Evolutionary conservation across 495 filamentous ascomycete genomes (phyloP).

Genomic region (Schizothecium vesticola): DNA sequence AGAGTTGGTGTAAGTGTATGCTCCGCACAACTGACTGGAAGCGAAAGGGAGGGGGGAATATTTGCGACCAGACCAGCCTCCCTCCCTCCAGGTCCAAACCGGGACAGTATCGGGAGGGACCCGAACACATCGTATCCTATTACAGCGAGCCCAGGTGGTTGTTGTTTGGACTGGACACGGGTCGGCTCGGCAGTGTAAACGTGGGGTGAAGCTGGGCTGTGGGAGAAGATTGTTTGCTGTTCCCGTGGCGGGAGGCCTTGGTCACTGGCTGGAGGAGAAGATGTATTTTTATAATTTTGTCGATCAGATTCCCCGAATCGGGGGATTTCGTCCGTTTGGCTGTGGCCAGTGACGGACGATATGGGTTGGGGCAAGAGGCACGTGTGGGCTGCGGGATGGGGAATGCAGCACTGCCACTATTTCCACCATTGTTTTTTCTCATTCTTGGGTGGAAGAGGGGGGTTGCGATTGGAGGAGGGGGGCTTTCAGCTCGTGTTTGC

Average conservation of each 20-base stretch:
- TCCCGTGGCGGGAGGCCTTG: not conserved
- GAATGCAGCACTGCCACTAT: not conserved
- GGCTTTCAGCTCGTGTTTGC: not conserved
- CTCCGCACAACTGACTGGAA: too few species aligned
- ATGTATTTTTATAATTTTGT: not conserved
- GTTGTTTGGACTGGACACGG: too few species aligned
- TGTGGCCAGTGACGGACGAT: not conserved
- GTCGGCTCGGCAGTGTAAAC: not conserved
- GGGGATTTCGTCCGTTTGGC: not conserved
- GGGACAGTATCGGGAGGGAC: too few species aligned
- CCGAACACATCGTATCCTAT: too few species aligned
- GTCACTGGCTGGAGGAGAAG: too few species aligned
- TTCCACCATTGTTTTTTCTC: not conserved
- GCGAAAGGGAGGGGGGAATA: too few species aligned
- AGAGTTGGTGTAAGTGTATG: too few species aligned
- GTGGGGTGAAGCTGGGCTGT: not conserved
- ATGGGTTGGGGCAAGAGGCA: not conserved
- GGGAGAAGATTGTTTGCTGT: not conserved
- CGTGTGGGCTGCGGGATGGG: not conserved
- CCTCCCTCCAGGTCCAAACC: too few species aligned
- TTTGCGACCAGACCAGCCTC: too few species aligned
- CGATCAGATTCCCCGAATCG: not conserved
- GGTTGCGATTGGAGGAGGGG: too few species aligned
- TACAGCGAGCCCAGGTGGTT: too few species aligned
- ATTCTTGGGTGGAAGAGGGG: not conserved